Percentiles rank a stretch among this genome's conserved stretches.
Evolutionary conservation across 2,329 filamentous ascomycete genomes (phyloP).

Genomic region (Ceratocystis colombiana): DNA sequence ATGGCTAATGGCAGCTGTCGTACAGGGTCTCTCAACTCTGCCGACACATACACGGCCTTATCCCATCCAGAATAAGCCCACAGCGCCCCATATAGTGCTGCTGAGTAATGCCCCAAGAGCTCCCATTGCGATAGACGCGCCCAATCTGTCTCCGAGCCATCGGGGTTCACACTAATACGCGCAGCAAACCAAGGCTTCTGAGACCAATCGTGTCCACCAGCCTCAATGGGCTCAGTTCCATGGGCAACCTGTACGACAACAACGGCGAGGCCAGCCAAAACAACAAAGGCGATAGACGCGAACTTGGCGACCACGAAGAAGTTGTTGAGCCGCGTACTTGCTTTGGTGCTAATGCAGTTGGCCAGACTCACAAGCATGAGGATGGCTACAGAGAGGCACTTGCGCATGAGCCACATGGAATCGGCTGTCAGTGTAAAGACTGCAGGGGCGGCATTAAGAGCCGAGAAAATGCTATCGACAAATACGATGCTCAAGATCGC

Average conservation of each 20-base stretch:
- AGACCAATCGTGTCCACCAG: slow-evolving; percentile 44
- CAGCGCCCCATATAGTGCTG: slow-evolving; percentile 51
- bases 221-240: slow-evolving; percentile 32
- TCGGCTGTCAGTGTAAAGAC: slow-evolving; percentile 29
- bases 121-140: slow-evolving; percentile 44
- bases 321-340: slow-evolving; percentile 45
- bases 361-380: slow-evolving; percentile 40
- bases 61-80: slow-evolving; percentile 61
- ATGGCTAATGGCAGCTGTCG: slow-evolving; percentile 51
- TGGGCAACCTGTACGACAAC: slow-evolving; percentile 33
- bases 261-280: slow-evolving; percentile 42
- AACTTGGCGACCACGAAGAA: slow-evolving; percentile 49
- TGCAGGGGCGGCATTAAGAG: slow-evolving; percentile 40
- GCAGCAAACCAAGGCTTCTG: slow-evolving; percentile 46
- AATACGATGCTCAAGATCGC: slow-evolving; percentile 57
- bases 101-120: slow-evolving; percentile 48
- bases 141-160: slow-evolving; percentile 44
- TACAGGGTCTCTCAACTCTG: slow-evolving; percentile 43
- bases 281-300: slow-evolving; percentile 39
- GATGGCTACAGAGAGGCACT: slow-evolving; percentile 42
- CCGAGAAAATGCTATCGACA: slow-evolving; percentile 49
- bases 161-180: slow-evolving; percentile 41
- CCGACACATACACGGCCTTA: slow-evolving; percentile 49
- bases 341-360: slow-evolving; percentile 48
- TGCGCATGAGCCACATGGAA: slow-evolving; percentile 34